phyloP scores from a whole-genome alignment of 2,329 filamentous ascomycete genomes.

The Paramyrothecium roridum region DNA sequence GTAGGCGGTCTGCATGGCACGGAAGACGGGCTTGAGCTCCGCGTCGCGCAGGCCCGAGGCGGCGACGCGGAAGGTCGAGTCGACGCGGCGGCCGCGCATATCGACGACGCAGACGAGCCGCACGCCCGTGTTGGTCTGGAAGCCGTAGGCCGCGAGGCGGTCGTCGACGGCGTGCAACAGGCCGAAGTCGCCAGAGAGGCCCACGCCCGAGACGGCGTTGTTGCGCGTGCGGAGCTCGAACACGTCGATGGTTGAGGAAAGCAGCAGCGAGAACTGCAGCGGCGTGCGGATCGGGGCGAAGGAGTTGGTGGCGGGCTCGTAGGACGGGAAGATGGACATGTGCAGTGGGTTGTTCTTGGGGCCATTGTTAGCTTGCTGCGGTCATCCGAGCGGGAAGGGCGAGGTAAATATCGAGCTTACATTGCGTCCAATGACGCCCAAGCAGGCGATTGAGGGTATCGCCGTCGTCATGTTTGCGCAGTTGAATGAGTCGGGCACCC shows the following conservation, averaged over 20 bases:
- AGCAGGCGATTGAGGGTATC: constrained; percentile 82
- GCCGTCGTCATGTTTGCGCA: constrained; percentile 50
- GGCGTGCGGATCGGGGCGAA: constrained; percentile 60
- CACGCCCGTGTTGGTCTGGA: constrained; percentile 92
- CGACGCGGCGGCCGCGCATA: constrained; percentile 69
- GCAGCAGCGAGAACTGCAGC: constrained; percentile 88
- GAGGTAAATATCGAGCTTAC: constrained; percentile 44
- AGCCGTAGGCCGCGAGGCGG: constrained; percentile 88
- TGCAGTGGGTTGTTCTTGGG: constrained; percentile 96
- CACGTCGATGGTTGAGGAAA: constrained; percentile 89
- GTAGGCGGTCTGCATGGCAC: constrained; percentile 89
- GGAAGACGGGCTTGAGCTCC: constrained; percentile 89
- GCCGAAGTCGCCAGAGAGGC: constrained; percentile 78
- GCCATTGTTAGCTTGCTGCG: neutral
- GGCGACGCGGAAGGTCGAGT: constrained; percentile 16
- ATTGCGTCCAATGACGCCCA: constrained; percentile 91
- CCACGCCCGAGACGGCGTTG: constrained; percentile 49
- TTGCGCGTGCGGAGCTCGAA: constrained; percentile 81
- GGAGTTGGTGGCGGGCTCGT: constrained; percentile 53
- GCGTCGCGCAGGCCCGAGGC: constrained; percentile 67
- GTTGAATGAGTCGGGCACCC: no score
- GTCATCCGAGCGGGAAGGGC: neutral
- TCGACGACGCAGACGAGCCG: constrained; percentile 90
- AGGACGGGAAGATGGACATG: constrained; percentile 81
- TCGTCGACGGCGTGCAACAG: constrained; percentile 93